Evolutionary conservation across 495 filamentous ascomycete species (phyloP).

Genomic region (Trichoderma orchidacearum): DNA sequence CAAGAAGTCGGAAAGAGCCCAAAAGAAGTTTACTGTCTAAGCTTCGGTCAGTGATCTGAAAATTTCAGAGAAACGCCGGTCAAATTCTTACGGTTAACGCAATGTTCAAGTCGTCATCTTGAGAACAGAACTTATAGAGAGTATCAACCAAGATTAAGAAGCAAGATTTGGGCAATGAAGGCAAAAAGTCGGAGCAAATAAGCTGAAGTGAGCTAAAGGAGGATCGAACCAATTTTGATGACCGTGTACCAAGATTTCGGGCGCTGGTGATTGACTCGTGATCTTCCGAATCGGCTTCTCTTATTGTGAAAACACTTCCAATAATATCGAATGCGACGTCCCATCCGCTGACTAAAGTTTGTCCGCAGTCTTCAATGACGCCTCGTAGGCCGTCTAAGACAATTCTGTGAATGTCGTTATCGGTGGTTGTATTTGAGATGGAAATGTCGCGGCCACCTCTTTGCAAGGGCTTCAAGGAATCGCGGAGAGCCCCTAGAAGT

Average conservation of each 20-base stretch:
- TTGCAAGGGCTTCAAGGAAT: conserved; percentile 35
- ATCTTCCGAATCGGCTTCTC: conserved; percentile 12
- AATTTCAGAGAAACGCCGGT: neutral
- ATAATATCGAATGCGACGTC: conserved; percentile 73
- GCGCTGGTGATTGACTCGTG: conserved; percentile 7
- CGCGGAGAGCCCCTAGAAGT: conserved; percentile 53
- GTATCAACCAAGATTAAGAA: conserved; percentile 77
- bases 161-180: conserved; percentile 62
- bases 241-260: conserved; percentile 36
- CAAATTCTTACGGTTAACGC: conserved; percentile 59
- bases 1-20: conserved; percentile 85
- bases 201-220: conserved; percentile 83
- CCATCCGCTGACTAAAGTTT: conserved; percentile 72
- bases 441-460: conserved; percentile 28
- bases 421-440: conserved; percentile 40
- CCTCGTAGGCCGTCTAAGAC: conserved; percentile 68
- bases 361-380: conserved; percentile 80
- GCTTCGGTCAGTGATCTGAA: conserved; percentile 11
- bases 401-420: conserved; percentile 72
- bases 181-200: conserved; percentile 86
- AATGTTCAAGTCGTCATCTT: conserved; percentile 87
- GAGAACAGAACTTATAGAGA: conserved; percentile 72
- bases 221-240: conserved; percentile 61
- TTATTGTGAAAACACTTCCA: conserved; percentile 58
- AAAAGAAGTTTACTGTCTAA: conserved; percentile 82